phyloP scores from a whole-genome alignment of 1,284 basidiomycete genomes.

The Ganoderma leucocontextum region DNA sequence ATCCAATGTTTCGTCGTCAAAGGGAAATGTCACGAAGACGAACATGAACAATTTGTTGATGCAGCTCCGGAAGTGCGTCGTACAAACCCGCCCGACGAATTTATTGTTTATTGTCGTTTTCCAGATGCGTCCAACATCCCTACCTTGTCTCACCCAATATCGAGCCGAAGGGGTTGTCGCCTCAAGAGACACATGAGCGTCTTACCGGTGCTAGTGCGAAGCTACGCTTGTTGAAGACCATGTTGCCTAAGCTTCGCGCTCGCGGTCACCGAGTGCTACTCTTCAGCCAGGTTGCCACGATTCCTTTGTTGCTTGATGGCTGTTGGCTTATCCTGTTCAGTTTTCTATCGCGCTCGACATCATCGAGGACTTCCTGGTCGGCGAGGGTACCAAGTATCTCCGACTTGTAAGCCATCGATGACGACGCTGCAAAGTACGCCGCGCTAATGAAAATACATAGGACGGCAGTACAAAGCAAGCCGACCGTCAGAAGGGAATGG shows the following conservation, averaged over 20 bases:
- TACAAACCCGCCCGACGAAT: neutral
- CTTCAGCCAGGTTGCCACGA: slow-evolving; percentile 90
- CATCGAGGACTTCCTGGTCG: slow-evolving; percentile 92
- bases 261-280: slow-evolving; percentile 94
- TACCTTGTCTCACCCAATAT: slow-evolving; percentile 88
- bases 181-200: slow-evolving; percentile 76
- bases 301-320: neutral
- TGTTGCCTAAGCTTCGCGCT: slow-evolving; percentile 89
- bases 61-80: slow-evolving; percentile 81
- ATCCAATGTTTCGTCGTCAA: slow-evolving; percentile 39
- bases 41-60: slow-evolving; percentile 85
- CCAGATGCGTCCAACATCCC: slow-evolving; percentile 87
- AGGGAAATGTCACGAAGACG: slow-evolving; percentile 48
- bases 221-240: slow-evolving; percentile 81
- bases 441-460: slow-evolving; percentile 48
- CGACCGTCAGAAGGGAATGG: slow-evolving; percentile 93
- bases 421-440: neutral
- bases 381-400: slow-evolving; percentile 90
- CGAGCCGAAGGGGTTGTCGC: slow-evolving; percentile 74
- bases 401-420: slow-evolving; percentile 70
- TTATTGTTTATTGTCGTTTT: slow-evolving; percentile 14
- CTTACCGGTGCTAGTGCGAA: slow-evolving; percentile 90
- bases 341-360: slow-evolving; percentile 92
- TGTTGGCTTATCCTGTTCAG: slow-evolving; percentile 48
- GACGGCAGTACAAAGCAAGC: slow-evolving; percentile 91